These are phyloP conservation scores for Collybia mongolica DNA, from an alignment of 768 basidiomycete genomes.

Conservation along the genomic window DNA sequence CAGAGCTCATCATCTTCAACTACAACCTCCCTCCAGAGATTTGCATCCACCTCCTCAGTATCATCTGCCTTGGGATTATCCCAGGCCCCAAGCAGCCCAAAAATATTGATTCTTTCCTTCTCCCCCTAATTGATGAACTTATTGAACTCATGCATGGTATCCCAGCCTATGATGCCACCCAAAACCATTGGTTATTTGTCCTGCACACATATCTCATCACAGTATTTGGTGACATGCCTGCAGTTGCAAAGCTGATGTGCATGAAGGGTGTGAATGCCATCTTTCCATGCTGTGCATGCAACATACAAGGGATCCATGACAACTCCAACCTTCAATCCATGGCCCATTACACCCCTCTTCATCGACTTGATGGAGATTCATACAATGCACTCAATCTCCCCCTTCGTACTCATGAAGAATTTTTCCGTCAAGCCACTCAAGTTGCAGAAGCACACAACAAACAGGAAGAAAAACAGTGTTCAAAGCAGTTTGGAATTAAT, in stretches of 20 bases:
- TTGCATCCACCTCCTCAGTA: slow-evolving; percentile 26
- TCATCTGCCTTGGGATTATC: slow-evolving; percentile 35
- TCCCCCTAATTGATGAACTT: background rate
- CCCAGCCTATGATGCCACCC: slow-evolving; percentile 23
- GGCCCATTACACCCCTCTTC: slow-evolving; percentile 20
- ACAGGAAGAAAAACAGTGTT: slow-evolving; percentile 12
- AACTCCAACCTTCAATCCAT: slow-evolving; percentile 6
- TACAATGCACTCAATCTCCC: slow-evolving; percentile 20
- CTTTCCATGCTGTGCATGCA: slow-evolving; percentile 36
- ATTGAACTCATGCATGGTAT: too few species aligned
- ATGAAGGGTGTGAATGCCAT: too few species aligned
- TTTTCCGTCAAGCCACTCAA: slow-evolving; percentile 11
- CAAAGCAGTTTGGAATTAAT: slow-evolving; percentile 32
- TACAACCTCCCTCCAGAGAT: slow-evolving; percentile 29
- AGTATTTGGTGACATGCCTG: slow-evolving; percentile 20
- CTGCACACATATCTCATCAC: slow-evolving; percentile 18
- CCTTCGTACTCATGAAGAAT: slow-evolving; percentile 7
- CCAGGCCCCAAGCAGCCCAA: slow-evolving; percentile 33
- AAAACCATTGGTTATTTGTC: slow-evolving; percentile 8
- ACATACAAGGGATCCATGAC: slow-evolving; percentile 22
- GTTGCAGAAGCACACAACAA: slow-evolving; percentile 12
- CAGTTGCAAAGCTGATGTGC: slow-evolving; percentile 36
- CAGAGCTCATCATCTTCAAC: slow-evolving; percentile 34
- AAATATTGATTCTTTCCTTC: slow-evolving; percentile 24
- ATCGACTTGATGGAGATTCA: slow-evolving; percentile 5